Evolutionary conservation across 441 rosid species (phyloP), one percentile per base, ranked within the genome.

Genomic region (Adansonia grandidieri): DNA sequence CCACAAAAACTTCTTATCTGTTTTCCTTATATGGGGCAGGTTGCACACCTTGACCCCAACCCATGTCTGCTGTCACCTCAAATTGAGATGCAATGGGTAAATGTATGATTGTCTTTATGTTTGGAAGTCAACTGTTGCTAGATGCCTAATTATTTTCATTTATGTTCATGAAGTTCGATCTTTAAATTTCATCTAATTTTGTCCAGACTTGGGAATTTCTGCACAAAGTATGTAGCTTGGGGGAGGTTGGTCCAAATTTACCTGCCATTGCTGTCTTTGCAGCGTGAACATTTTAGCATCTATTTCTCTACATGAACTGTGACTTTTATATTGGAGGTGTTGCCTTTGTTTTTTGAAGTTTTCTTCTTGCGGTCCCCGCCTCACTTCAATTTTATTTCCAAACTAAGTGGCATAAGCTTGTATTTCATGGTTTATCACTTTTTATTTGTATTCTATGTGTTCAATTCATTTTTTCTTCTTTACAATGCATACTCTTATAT

Each of bases 31-130:
- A 15, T 53, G 69, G 76, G 50, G 40, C 3, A 57, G 51, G 50
- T 42, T 73, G 40, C 37, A n/a, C 9, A 57, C 64, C 76, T 40
- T 40, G 76, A 17, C 28, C 67, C 74, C 20, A 13, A 42, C 20
- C 20, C n/a, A 40, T 56, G 37, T 37, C 75, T n/a, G 63, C 48
- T 54, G 32, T 28, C 32, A 28, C 32, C 32, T 28, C 32, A 28
- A 28, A 28, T 28, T 28, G 32, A 28, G 32, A 28, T 28, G 32
- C 32, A 28, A 28, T 28, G 32, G 32, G 32, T 28, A 28, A 28
- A 28, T 28, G 32, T 28, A 28, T 28, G 32, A 28, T 28, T 28
- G 32, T 28, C 32, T 1, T 28, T 28, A 28, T 72, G 9, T 32
- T 71, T 40, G 48, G 51, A 17, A 72, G 32, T 54, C 24, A 56